Base-by-base conservation (phyloP, 345 rosid species). In the Aethionema arabicum region DNA sequence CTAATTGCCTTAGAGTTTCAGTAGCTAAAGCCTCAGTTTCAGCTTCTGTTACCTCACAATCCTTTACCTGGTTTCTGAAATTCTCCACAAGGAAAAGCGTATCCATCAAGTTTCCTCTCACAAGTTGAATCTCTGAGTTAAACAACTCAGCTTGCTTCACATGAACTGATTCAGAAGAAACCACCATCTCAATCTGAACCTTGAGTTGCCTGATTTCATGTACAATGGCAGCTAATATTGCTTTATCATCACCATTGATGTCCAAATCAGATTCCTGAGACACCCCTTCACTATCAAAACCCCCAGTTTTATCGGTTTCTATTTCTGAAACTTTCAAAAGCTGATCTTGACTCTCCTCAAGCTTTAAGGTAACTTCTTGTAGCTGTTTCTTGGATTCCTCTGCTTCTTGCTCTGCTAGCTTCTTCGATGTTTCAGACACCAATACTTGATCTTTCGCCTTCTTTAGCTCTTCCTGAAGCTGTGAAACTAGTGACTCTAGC, bases 391-490 rank as follows among this genome's bases (percentile, higher is more conserved):
- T 82, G 60, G 88, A 74, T 32, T 84, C 90, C 60, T 84, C 96
- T 35, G 90, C 86, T 52, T 93, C 89, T 78, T 84, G 75, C 73
- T 78, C 83, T 32, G 86, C 92, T 63, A 76, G 87, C 73, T 79
- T 81, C 81, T 80, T 95, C 75, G 77, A 73, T 61, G 86, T 76
- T 69, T 90, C 95, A 39, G 89, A 83, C 43, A 76, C 66, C 49
- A 40, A 73, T 21, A 86, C 71, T 75, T 90, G 82, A 44, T 86
- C 96, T 74, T 82, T 90, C 12, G 82, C 74, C 80, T 82, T 90
- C 80, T 83, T 88, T 64, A 95, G 83, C 65, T 90, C 97, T 65
- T 86, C 97, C 63, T 83, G 84, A 67, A 95, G 93, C 57, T 83
- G 87, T 7, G 77, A 70, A 63, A 86, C 76, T 74, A 80, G 82